These are phyloP conservation scores for Leucaena leucocephala DNA, from an alignment of 306 rosid species.

Conservation along the genomic window DNA sequence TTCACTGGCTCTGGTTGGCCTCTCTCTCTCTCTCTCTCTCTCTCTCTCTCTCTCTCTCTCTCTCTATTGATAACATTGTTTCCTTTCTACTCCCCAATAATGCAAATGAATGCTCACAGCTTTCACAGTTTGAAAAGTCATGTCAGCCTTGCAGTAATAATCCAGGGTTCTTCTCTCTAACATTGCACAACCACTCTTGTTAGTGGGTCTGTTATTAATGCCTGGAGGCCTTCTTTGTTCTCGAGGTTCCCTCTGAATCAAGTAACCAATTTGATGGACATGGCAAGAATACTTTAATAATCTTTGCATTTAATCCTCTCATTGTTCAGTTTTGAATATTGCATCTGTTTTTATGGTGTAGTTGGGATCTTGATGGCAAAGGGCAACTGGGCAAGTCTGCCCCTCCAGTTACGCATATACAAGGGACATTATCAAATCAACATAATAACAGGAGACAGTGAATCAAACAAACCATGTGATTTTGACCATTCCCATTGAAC, in stretches of 20 bases:
- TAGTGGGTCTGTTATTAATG: background rate
- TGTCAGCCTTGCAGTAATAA: background rate
- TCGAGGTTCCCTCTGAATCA: conserved; percentile 16
- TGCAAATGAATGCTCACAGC: conserved; percentile 5
- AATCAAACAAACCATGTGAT: conserved; percentile 34
- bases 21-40: too few species aligned
- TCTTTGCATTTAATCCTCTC: conserved; percentile 5
- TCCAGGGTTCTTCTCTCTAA: background rate
- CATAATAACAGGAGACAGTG: background rate
- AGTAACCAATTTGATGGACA: background rate
- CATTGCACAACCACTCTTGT: background rate
- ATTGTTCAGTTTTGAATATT: conserved; percentile 3
- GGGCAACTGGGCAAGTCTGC: background rate
- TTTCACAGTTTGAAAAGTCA: conserved; percentile 1
- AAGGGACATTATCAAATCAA: background rate
- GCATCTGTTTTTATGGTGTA: conserved; percentile 17
- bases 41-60: too few species aligned
- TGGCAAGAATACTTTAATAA: background rate
- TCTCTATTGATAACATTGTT: too few species aligned
- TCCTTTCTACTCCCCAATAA: background rate
- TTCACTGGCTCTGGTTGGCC: background rate
- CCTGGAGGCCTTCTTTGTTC: conserved; percentile 17
- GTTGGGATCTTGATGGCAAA: conserved; percentile 28
- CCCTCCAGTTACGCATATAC: background rate
- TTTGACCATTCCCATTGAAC: conserved; percentile 19